These are phyloP conservation scores for Naganishia randhawae DNA, from an alignment of 768 basidiomycete species.

Conservation along the genomic window DNA sequence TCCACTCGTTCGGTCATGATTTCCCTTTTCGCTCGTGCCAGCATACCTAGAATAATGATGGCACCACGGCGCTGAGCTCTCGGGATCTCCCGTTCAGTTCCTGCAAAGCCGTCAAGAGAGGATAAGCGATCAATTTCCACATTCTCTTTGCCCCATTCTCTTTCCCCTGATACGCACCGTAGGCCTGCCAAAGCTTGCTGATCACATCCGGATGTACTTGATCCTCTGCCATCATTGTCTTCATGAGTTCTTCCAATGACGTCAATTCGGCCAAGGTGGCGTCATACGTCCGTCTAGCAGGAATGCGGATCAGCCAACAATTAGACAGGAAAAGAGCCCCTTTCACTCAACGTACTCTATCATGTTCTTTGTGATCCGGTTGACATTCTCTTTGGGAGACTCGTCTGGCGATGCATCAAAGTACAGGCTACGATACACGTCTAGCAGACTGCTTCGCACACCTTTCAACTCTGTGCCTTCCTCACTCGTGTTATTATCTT, in stretches of 20 bases:
- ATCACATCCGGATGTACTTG: conserved; percentile 75
- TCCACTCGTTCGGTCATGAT: conserved; percentile 81
- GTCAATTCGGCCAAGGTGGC: conserved; percentile 93
- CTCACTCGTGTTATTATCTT: conserved; percentile 82
- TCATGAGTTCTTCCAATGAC: conserved; percentile 92
- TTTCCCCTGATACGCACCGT: conserved; percentile 52
- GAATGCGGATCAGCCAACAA: conserved; percentile 18
- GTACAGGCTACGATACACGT: conserved; percentile 81
- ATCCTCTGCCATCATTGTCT: conserved; percentile 83
- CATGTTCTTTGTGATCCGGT: conserved; percentile 91
- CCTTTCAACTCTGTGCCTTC: conserved; percentile 79
- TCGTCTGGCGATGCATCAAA: conserved; percentile 72
- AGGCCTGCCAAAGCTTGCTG: conserved; percentile 90
- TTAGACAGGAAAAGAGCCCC: background rate
- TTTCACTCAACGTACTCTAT: conserved; percentile 68
- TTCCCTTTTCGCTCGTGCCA: conserved; percentile 75
- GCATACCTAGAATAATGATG: conserved; percentile 94
- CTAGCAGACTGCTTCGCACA: conserved; percentile 76
- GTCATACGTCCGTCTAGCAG: conserved; percentile 73
- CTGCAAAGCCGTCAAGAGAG: conserved; percentile 53
- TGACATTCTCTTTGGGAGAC: conserved; percentile 78
- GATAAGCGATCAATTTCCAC: background rate
- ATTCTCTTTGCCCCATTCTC: background rate
- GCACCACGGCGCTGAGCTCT: conserved; percentile 85
- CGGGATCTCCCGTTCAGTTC: conserved; percentile 64